Conservation (phyloP, 176 grass and related monocot species). For the Tillandsia leiboldiana region DNA sequence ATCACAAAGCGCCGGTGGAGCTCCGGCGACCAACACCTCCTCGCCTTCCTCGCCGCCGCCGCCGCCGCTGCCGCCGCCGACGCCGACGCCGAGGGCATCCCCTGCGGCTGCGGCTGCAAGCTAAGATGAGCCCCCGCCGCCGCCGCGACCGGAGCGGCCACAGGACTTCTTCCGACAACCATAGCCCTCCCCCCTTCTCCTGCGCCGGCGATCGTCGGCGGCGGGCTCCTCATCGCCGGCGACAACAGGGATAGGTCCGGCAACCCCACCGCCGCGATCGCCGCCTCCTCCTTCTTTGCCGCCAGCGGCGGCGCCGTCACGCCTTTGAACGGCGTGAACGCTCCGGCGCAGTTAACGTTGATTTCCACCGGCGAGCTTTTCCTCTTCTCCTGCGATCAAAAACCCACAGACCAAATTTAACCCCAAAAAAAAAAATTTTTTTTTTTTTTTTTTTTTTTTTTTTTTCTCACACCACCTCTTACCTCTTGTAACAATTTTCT, state of each 20-base stretch:
- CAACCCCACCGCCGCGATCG: neutral
- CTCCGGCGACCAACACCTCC: conserved; percentile 89
- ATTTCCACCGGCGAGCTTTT: conserved; percentile 23
- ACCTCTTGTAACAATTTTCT: conserved; percentile 31
- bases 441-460: no score
- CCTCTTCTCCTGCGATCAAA: conserved; percentile 20
- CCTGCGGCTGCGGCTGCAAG: neutral
- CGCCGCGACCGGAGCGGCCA: no score
- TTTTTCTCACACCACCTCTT: neutral
- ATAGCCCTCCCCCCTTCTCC: no score
- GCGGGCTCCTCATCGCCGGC: neutral
- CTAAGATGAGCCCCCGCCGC: no score
- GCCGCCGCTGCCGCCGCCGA: conserved; percentile 35
- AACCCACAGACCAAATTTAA: neutral
- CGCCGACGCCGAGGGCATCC: conserved; percentile 11
- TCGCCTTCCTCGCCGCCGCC: conserved; percentile 56
- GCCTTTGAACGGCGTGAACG: conserved; percentile 29
- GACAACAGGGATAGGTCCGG: conserved; percentile 24
- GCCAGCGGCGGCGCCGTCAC: neutral
- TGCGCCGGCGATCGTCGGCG: conserved; percentile 11
- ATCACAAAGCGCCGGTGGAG: conserved; percentile 70
- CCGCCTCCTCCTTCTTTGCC: conserved; percentile 28
- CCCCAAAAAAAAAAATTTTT: neutral
- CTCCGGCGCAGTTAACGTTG: conserved; percentile 11
- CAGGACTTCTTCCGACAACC: no score